These are phyloP conservation scores for Papiliotrema laurentii DNA, from an alignment of 1,284 basidiomycete genomes.

Conservation along the genomic window DNA sequence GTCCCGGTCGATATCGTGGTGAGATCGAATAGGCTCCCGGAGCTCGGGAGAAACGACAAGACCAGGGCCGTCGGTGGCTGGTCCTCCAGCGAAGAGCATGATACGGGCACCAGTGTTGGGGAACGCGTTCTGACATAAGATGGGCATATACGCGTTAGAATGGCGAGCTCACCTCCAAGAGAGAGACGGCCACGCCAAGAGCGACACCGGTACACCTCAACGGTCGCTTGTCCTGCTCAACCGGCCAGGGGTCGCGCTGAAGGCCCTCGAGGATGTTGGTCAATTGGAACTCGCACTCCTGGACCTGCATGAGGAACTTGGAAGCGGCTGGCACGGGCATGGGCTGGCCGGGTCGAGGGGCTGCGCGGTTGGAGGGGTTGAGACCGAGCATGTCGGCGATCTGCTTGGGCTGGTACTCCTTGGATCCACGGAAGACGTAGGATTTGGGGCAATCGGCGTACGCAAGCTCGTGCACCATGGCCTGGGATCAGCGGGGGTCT, in stretches of 20 bases:
- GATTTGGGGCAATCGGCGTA: constrained; percentile 96
- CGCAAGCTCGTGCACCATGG: constrained; percentile 98
- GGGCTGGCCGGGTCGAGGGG: constrained; percentile 70
- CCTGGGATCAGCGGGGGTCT: constrained; percentile 56
- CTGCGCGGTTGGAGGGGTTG: constrained; percentile 52
- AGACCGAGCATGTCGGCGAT: constrained; percentile 98
- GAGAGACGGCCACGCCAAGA: constrained; percentile 87
- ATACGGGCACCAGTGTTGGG: constrained; percentile 94
- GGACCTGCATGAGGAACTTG: constrained; percentile 88
- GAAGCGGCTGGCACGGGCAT: constrained; percentile 74
- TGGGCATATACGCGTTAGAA: neutral
- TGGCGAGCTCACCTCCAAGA: constrained; percentile 66
- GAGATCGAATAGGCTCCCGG: constrained; percentile 95
- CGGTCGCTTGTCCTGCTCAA: constrained; percentile 91
- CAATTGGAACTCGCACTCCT: constrained; percentile 93
- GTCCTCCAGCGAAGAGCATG: constrained; percentile 95
- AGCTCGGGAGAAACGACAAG: constrained; percentile 95
- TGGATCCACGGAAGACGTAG: constrained; percentile 98
- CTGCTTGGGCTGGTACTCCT: constrained; percentile 94
- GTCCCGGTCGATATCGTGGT: constrained; percentile 98
- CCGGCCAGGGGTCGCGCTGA: constrained; percentile 92
- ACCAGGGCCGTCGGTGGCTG: constrained; percentile 95
- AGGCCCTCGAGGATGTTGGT: constrained; percentile 90
- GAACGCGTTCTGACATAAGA: constrained; percentile 65
- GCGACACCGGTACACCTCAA: constrained; percentile 94